Evolutionary conservation across 352 stramenopile genomes (phyloP), one percentile per base, ranked within the genome.

Genomic region (Phytopythium oedochilum): DNA sequence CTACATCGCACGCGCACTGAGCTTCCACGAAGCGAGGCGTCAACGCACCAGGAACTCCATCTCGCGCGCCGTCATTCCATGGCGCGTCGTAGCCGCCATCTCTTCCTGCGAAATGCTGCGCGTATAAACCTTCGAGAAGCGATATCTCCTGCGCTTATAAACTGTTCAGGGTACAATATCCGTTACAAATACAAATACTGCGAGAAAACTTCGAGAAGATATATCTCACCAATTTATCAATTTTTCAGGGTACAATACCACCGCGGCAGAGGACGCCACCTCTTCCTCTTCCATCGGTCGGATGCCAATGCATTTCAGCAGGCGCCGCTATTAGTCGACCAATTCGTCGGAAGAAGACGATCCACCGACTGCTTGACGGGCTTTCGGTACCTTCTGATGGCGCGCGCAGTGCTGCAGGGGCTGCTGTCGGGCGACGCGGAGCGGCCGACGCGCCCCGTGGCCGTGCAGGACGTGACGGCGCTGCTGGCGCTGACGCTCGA

Each of bases 1-100:
- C n/a, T n/a, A n/a, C n/a, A n/a, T n/a, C n/a, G n/a, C n/a, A n/a
- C n/a, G n/a, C n/a, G n/a, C n/a, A n/a, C n/a, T n/a, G n/a, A n/a
- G n/a, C n/a, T n/a, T n/a, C n/a, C n/a, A n/a, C n/a, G n/a, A n/a
- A n/a, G n/a, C n/a, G n/a, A n/a, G n/a, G n/a, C n/a, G n/a, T n/a
- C n/a, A n/a, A 68, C 71, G 32, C 53, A 89, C 83, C 61, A 90
- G 57, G 64, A 93, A 93, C 73, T 93, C 83, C 40, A 82, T 86
- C 68, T 91, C 83, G 56, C 78, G 88, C 32, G 78, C 78, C 18
- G 70, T 63, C 28, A 79, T 49, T 46, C 67, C 59, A 63, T 61
- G 49, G 28, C n/a, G 26, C 17, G 42, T 61, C 14, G 35, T 63
- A 52, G 59, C 68, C 35, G 69, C 51, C 69, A 78, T 78, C 6